Evolutionary conservation across 108 stramenopile species (phyloP).

Genomic region (Cyclotella distinguenda): DNA sequence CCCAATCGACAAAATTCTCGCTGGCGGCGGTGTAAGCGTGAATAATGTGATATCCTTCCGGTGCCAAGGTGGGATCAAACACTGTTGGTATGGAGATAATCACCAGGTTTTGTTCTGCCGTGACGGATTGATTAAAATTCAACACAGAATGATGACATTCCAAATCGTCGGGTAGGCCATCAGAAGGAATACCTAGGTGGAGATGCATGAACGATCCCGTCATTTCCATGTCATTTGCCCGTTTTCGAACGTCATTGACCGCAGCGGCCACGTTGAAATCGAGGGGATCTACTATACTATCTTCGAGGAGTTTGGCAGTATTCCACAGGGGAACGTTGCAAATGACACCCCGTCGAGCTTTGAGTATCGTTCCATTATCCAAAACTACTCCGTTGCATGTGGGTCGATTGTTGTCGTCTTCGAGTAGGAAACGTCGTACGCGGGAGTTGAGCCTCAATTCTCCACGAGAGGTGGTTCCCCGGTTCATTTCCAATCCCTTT

Average conservation of each 20-base stretch:
- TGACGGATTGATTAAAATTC: conserved; percentile 62
- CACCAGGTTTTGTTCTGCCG: conserved; percentile 80
- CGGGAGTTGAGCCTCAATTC: conserved; percentile 56
- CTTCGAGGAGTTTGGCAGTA: conserved; percentile 66
- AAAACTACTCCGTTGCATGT: conserved; percentile 68
- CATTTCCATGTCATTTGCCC: conserved; percentile 68
- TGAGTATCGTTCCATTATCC: conserved; percentile 57
- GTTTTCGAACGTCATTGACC: conserved; percentile 47
- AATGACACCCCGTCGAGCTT: conserved; percentile 73
- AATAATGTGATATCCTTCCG: conserved; percentile 85
- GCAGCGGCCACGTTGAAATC: conserved; percentile 25
- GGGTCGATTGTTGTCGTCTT: conserved; percentile 53
- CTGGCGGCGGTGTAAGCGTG: conserved; percentile 90
- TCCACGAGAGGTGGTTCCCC: conserved; percentile 30
- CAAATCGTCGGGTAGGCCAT: conserved; percentile 62
- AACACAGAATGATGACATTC: conserved; percentile 89
- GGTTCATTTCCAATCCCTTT: conserved; percentile 55
- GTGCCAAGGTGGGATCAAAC: conserved; percentile 83
- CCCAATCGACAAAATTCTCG: conserved; percentile 79
- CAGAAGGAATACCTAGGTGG: conserved; percentile 82
- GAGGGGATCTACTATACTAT: conserved; percentile 45
- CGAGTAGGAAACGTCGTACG: conserved; percentile 59
- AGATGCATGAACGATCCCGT: conserved; percentile 89
- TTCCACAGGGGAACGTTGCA: conserved; percentile 88
- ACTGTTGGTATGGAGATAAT: conserved; percentile 86